Conservation (phyloP, 2,329 filamentous ascomycete species). For the Podosphaera aphanis region DNA sequence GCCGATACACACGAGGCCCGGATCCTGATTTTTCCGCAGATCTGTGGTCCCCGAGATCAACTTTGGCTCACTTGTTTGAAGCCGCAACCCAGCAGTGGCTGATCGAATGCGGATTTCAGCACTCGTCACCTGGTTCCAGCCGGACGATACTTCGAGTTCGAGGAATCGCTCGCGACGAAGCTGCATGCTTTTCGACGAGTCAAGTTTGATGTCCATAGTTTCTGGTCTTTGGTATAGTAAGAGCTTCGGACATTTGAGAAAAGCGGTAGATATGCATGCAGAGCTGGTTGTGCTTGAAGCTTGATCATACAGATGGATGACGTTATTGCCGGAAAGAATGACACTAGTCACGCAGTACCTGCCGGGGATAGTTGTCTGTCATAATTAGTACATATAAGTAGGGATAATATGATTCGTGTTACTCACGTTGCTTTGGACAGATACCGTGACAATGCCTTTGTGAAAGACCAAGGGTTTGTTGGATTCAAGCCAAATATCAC, state of each 20-base stretch:
- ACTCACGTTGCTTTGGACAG: slow-evolving; percentile 23
- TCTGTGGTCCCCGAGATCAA: slow-evolving; percentile 21
- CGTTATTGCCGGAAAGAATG: slow-evolving; percentile 36
- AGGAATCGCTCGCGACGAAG: slow-evolving; percentile 59
- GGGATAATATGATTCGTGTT: background rate
- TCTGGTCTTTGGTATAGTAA: slow-evolving; percentile 49
- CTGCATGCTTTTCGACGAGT: slow-evolving; percentile 45
- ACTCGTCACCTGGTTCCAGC: slow-evolving; percentile 43
- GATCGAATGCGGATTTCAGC: slow-evolving; percentile 39
- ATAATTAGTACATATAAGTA: slow-evolving; percentile 12
- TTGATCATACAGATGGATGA: slow-evolving; percentile 42
- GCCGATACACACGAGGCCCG: slow-evolving; percentile 28
- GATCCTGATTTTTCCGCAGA: slow-evolving; percentile 27
- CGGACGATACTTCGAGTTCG: slow-evolving; percentile 48
- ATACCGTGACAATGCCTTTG: slow-evolving; percentile 22
- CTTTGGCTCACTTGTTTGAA: slow-evolving; percentile 35
- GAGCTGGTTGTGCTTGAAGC: slow-evolving; percentile 17
- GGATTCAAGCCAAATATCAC: slow-evolving; percentile 41
- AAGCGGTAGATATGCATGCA: slow-evolving; percentile 10
- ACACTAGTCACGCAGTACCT: slow-evolving; percentile 55
- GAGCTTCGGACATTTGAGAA: slow-evolving; percentile 37
- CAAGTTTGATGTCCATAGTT: slow-evolving; percentile 44
- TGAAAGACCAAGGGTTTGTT: slow-evolving; percentile 20
- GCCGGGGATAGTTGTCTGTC: slow-evolving; percentile 41
- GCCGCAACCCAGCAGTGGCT: slow-evolving; percentile 39